Conservation (phyloP, 768 basidiomycete species). For the Agrocybe pediades region DNA sequence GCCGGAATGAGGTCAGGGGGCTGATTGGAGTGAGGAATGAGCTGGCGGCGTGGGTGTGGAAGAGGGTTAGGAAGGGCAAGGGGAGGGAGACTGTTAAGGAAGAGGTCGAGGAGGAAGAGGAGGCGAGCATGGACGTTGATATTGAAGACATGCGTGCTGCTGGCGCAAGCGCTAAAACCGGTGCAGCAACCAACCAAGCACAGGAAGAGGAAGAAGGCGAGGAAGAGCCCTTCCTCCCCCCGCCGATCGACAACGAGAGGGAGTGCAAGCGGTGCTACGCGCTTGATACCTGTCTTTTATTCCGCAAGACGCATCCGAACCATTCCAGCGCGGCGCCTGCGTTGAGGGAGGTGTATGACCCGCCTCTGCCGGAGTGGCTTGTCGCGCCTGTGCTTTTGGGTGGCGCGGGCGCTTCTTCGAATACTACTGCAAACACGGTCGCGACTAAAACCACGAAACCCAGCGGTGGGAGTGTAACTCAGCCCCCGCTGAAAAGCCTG, state of each 20-base stretch:
- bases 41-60: slow-evolving; percentile 76
- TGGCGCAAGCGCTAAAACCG: background rate
- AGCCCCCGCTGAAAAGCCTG: slow-evolving; percentile 41
- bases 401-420: background rate
- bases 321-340: slow-evolving; percentile 1
- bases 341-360: slow-evolving; percentile 5
- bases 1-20: slow-evolving; percentile 81
- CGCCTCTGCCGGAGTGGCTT: slow-evolving; percentile 46
- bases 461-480: no score
- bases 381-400: background rate
- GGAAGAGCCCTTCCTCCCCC: slow-evolving; percentile 74
- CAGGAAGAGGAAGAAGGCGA: slow-evolving; percentile 16
- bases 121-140: slow-evolving; percentile 15
- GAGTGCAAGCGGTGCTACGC: slow-evolving; percentile 82
- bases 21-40: slow-evolving; percentile 84
- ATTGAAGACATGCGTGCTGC: slow-evolving; percentile 5
- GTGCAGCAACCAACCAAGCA: background rate
- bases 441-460: background rate
- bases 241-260: slow-evolving; percentile 81
- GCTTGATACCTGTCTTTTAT: slow-evolving; percentile 90
- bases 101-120: slow-evolving; percentile 14
- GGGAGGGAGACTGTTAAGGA: slow-evolving; percentile 2
- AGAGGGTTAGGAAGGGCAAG: slow-evolving; percentile 33
- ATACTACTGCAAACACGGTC: background rate
- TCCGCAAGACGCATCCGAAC: slow-evolving; percentile 61